phyloP scores from a whole-genome alignment of 1,284 basidiomycete genomes.

The Pterulicium gracile region DNA sequence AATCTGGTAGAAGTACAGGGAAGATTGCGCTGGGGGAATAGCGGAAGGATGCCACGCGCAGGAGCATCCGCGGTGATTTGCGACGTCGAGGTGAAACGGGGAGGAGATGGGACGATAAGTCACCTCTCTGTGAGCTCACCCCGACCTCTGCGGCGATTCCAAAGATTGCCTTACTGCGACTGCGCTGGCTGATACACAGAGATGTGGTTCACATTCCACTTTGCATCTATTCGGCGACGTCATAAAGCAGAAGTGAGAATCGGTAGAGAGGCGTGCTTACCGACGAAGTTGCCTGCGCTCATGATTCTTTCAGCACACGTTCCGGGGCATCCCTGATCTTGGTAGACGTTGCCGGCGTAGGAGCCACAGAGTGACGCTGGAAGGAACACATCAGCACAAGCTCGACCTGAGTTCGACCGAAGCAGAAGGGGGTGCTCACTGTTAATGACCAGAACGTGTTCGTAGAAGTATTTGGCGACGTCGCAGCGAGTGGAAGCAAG shows the following conservation, averaged over 20 bases:
- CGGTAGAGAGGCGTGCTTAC: constrained; percentile 24
- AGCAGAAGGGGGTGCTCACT: constrained; percentile 36
- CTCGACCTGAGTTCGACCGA: neutral
- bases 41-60: too few relatives aligned
- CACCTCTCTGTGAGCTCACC: too few relatives aligned
- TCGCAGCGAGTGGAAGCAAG: constrained; percentile 57
- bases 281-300: constrained; percentile 48
- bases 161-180: too few relatives aligned
- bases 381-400: neutral
- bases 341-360: constrained; percentile 48
- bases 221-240: constrained; percentile 29
- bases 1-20: too few relatives aligned
- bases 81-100: too few relatives aligned
- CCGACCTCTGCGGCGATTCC: too few relatives aligned
- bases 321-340: constrained; percentile 49
- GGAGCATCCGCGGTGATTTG: too few relatives aligned
- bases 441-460: constrained; percentile 63
- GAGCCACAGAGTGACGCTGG: constrained; percentile 46
- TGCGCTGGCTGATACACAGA: constrained; percentile 21
- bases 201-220: constrained; percentile 48
- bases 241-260: constrained; percentile 6
- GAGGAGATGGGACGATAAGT: too few relatives aligned
- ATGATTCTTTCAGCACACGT: constrained; percentile 58
- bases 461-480: constrained; percentile 53
- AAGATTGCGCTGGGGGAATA: too few relatives aligned